Conservation (phyloP, 2,329 filamentous ascomycete species). For the Apiospora kogelbergensis region DNA sequence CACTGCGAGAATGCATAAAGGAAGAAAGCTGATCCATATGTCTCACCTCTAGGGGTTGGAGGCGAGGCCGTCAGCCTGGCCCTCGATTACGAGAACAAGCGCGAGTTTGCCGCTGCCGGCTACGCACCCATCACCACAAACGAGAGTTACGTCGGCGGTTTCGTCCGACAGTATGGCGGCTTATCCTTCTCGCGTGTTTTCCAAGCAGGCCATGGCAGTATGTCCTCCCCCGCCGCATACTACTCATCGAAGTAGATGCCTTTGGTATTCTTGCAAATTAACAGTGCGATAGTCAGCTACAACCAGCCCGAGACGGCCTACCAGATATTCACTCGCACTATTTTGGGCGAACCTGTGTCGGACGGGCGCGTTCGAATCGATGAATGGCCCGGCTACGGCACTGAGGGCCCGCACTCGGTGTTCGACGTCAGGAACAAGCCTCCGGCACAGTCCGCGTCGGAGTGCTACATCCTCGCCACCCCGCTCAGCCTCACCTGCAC, state of each 20-base stretch:
- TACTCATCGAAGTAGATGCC: no score
- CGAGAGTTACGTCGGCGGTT: conserved; percentile 43
- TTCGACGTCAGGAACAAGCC: conserved; percentile 16
- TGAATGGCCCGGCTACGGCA: conserved; percentile 9
- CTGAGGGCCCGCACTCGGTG: conserved; percentile 15
- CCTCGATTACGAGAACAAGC: conserved; percentile 41
- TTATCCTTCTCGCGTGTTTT: conserved; percentile 50
- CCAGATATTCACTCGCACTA: conserved; percentile 47
- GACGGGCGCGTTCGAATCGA: conserved; percentile 45
- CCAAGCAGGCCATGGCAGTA: conserved; percentile 35
- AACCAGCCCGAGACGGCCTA: conserved; percentile 28
- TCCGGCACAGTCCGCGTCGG: background rate
- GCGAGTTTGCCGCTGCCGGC: conserved; percentile 38
- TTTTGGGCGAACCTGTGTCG: conserved; percentile 48
- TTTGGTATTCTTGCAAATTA: no score
- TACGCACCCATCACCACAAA: conserved; percentile 47
- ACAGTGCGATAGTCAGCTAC: background rate
- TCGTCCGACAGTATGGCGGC: conserved; percentile 50
- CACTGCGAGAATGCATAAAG: background rate
- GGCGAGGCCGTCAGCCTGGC: conserved; percentile 37
- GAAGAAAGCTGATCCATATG: background rate
- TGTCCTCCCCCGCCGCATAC: background rate
- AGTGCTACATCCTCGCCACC: conserved; percentile 14
- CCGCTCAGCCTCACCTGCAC: conserved; percentile 6
- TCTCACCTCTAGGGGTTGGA: conserved; percentile 20